Conservation (phyloP, 352 stramenopile species). For the Phytopythium kandeliae region DNA sequence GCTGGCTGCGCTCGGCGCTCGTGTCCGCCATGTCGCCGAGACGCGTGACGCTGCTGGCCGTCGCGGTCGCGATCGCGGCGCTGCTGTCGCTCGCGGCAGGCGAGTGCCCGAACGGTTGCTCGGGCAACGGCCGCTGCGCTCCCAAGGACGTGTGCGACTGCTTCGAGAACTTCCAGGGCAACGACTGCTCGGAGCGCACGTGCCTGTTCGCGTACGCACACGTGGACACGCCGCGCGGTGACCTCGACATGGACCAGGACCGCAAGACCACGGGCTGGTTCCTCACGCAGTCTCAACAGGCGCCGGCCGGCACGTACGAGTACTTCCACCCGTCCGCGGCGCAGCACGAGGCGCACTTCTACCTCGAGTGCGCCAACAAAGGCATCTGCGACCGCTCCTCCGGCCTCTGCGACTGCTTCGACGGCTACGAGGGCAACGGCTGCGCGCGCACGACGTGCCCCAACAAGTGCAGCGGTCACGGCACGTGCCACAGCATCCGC, state of each 20-base stretch:
- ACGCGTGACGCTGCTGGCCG: background rate
- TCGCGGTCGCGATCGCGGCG: slow-evolving; percentile 12
- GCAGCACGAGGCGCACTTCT: slow-evolving; percentile 76
- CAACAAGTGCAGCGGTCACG: slow-evolving; percentile 63
- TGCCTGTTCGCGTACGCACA: slow-evolving; percentile 86
- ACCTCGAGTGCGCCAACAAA: slow-evolving; percentile 93
- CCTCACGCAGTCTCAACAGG: slow-evolving; percentile 66
- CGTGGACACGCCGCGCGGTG: slow-evolving; percentile 90
- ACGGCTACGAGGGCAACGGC: slow-evolving; percentile 84
- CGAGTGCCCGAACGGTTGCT: slow-evolving; percentile 81
- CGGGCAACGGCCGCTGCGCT: slow-evolving; percentile 73
- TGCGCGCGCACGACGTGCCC: slow-evolving; percentile 77
- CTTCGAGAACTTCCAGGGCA: slow-evolving; percentile 83
- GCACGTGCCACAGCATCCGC: slow-evolving; percentile 66
- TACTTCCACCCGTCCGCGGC: slow-evolving; percentile 52
- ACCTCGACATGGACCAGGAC: slow-evolving; percentile 86
- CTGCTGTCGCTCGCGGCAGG: slow-evolving; percentile 18
- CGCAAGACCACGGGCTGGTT: slow-evolving; percentile 37
- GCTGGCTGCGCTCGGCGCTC: background rate
- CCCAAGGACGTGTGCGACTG: slow-evolving; percentile 80
- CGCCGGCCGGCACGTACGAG: slow-evolving; percentile 62
- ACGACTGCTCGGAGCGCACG: slow-evolving; percentile 75
- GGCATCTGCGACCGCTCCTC: slow-evolving; percentile 85
- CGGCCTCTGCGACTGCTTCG: slow-evolving; percentile 86
- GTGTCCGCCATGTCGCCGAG: background rate